Evolutionary conservation across 2,329 filamentous ascomycete genomes (phyloP), one percentile per base, ranked within the genome.

Genomic region (Venturia pyrina): DNA sequence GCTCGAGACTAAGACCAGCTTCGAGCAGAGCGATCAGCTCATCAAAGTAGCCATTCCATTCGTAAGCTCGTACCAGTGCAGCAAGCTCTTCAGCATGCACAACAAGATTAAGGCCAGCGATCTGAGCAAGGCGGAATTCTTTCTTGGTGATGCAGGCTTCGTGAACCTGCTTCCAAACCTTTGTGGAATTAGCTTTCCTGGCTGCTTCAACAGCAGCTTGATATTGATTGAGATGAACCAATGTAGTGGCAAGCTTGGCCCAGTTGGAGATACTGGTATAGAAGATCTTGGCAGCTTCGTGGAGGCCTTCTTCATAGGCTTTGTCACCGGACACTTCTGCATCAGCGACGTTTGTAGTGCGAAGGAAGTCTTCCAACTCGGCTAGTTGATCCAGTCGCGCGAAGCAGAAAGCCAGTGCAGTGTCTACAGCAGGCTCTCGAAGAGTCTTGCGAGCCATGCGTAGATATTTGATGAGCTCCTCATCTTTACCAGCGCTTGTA

Each of bases 131-230:
- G 68, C 93, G 90, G 87, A 99, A 99, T 76, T 99, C 95, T 82
- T 96, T 98, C 87, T 98, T 99, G 68, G 86, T 87, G 70, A 99
- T 90, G 75, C 95, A 99, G 28, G 93, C 95, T 74, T 91, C 89
- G 79, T 98, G 96, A 71, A 99, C 95, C 79, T 99, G 91, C 80
- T 95, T 96, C 95, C 95, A 99, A 64, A 99, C 95, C 82, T 96
- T 97, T 79, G 97, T 93, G 78, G 91, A 98, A 83, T 98, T 99
- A 72, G 95, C 95, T 81, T 99, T 98, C 76, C 95, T 90, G 34
- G 96, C 95, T 73, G 92, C 97, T 77, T 99, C 95, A 53, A 99
- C 95, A 59, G 95, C 95, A 71, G 91, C 91, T 78, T 99, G 96
- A 81, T 99, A 98, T 71, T 99, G 95, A 70, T 88, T 89, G 7